Conservation (phyloP, 163 green algal species). For the Volvox carteri region DNA sequence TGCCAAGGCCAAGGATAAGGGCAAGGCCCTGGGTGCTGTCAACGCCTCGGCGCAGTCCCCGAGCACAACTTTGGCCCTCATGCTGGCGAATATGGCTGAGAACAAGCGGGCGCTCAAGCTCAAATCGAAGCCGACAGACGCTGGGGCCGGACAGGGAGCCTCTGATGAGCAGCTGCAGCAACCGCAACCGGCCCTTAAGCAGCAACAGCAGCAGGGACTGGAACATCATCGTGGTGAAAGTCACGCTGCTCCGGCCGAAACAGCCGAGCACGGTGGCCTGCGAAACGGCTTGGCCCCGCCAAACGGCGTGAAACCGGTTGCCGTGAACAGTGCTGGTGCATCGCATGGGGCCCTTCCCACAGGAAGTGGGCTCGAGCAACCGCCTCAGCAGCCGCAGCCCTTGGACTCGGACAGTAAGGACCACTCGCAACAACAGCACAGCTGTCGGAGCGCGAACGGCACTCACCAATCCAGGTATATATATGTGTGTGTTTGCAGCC, state of each 20-base stretch:
- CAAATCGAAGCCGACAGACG: background rate
- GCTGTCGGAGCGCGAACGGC: background rate
- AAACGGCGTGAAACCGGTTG: background rate
- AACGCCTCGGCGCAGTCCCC: background rate
- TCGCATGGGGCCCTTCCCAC: background rate
- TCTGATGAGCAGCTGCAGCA: background rate
- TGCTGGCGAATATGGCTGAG: conserved; percentile 33
- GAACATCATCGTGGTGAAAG: too few species aligned
- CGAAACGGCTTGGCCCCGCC: too few species aligned
- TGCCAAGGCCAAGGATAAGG: background rate
- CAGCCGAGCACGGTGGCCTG: too few species aligned
- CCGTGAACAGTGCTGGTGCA: background rate
- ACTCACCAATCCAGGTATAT: background rate
- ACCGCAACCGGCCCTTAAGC: background rate
- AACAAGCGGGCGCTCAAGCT: background rate
- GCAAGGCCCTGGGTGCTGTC: background rate
- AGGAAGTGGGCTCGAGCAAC: background rate
- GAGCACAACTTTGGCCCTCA: background rate
- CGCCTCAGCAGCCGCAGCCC: background rate
- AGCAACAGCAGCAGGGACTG: background rate
- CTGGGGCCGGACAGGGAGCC: background rate
- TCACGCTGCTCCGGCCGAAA: too few species aligned
- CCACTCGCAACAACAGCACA: background rate
- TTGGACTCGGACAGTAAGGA: background rate
- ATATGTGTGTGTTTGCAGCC: too few species aligned